Evolutionary conservation across 257 asterid species (phyloP), one percentile per base, ranked within the genome.

Genomic region (Solanum corneliomulleri): DNA sequence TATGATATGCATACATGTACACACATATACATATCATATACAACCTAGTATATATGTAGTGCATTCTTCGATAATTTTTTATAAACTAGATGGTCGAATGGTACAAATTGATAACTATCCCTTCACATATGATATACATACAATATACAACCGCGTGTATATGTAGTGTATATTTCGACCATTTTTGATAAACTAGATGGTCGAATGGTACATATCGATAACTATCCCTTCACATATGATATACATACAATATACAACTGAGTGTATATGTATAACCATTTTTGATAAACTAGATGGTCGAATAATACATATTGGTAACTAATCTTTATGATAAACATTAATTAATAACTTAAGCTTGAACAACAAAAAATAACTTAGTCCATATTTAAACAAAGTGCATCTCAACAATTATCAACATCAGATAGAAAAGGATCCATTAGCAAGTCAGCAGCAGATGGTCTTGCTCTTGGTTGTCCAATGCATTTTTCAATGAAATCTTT

Each of bases 391-490:
- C 9, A 64, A 64, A 64, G 33, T 11, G 5, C 31, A 64, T n/a
- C 58, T 60, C 23, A 87, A 72, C 64, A 58, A 33, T 72, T n/a
- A 47, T 47, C 27, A 64, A 60, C 85, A 81, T 88, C 90, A 42
- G 23, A 58, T 52, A 89, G 86, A 45, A 89, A 89, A 25, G 86
- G 77, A 49, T 89, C 89, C 23, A 84, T 87, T 18, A 89, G 91
- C 71, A 89, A 87, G 11, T 87, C 86, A 83, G 88, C 81, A 64
- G 91, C 91, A 11, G 89, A 89, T 39, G 89, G 91, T 29, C 89
- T 87, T 62, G 58, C 86, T 84, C 91, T 87, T 47, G 91, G 89
- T 82, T 87, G 58, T 11, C 91, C 91, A 66, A 89, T 60, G 84
- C 91, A 87, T 44, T 35, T 89, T 62, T 82, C 86, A 23, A 89